Evolutionary conservation across 805 yeast species (phyloP), one percentile per base, ranked within the genome.

Genomic region (Wickerhamomyces ciferrii): DNA sequence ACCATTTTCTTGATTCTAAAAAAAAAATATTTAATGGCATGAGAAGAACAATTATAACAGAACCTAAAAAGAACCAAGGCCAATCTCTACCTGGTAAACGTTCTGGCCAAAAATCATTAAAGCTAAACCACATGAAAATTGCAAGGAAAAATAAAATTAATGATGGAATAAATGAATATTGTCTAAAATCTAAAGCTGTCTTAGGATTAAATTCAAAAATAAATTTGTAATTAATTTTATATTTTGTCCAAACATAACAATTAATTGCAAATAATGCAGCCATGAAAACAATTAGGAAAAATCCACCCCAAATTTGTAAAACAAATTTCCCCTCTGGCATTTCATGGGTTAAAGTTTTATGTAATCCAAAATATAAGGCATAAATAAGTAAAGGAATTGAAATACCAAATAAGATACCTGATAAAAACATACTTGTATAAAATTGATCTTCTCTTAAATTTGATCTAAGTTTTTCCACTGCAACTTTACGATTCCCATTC

Each of bases 301-400:
- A 90, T 1, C 98, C 98, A 9, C 84, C 97, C 96, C 97, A 94
- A 3, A 94, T 73, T 56, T 95, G 98, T 37, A 92, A 63, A 46
- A 92, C 58, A 48, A 68, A 83, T 39, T 63, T 68, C 0, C 83
- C 86, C 50, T 83, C 85, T 0, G 79, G 78, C 3, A 79, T 60
- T 1, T 60, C 61, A 0, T 73, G 70, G 17, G 69, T 62, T 14
- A 65, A 59, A 1, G 72, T 50, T 21, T 74, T 74, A 18, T 60
- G 46, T 11, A 83, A 64, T 0, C 83, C 90, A 4, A 66, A 52
- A 45, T 72, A 75, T 2, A 88, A 47, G 0, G 86, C 84, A 46
- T 81, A 74, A 0, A 72, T 60, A n/a, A 87, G 68, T 17, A 94
- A 66, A 1, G 96, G 92, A 2, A 85, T 41, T 0, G 88, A 76